These are phyloP conservation scores for Paracorniculantispora psalliotae DNA, from an alignment of 2,329 filamentous ascomycete genomes.

Conservation along the genomic window DNA sequence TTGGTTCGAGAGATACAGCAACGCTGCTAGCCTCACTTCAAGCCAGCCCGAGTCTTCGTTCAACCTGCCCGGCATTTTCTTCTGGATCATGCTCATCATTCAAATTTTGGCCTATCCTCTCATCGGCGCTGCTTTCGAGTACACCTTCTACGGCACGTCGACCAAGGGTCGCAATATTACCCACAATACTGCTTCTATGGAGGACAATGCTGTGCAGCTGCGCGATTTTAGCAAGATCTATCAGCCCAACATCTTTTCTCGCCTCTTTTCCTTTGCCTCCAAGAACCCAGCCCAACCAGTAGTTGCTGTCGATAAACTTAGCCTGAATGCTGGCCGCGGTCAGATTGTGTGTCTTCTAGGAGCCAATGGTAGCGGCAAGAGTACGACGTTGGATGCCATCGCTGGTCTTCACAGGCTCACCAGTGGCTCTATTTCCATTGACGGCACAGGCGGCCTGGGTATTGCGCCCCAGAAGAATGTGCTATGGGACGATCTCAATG, in stretches of 20 bases:
- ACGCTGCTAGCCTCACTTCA: conserved; percentile 56
- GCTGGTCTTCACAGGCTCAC: conserved; percentile 76
- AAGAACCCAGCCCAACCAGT: conserved; percentile 55
- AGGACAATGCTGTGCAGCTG: conserved; percentile 60
- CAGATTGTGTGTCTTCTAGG: conserved; percentile 84
- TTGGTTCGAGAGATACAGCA: conserved; percentile 62
- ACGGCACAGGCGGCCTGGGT: conserved; percentile 73
- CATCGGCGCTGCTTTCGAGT: conserved; percentile 69
- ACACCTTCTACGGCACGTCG: conserved; percentile 68
- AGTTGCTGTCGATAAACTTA: conserved; percentile 71
- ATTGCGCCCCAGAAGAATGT: conserved; percentile 93
- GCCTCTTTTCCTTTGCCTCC: conserved; percentile 38
- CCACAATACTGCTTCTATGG: conserved; percentile 26
- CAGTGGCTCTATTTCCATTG: conserved; percentile 69
- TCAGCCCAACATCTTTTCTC: conserved; percentile 56
- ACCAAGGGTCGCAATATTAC: conserved; percentile 53
- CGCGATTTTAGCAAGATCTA: conserved; percentile 76
- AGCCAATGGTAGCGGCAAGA: conserved; percentile 87
- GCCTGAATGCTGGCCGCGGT: conserved; percentile 65
- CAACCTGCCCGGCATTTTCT: conserved; percentile 64
- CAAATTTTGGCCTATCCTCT: conserved; percentile 76
- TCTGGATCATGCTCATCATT: conserved; percentile 72
- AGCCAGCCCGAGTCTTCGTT: conserved; percentile 62
- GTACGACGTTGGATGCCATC: conserved; percentile 82
- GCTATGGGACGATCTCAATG: conserved; percentile 83